phyloP scores from a whole-genome alignment of 495 filamentous ascomycete species.

The Trichoderma virens region DNA sequence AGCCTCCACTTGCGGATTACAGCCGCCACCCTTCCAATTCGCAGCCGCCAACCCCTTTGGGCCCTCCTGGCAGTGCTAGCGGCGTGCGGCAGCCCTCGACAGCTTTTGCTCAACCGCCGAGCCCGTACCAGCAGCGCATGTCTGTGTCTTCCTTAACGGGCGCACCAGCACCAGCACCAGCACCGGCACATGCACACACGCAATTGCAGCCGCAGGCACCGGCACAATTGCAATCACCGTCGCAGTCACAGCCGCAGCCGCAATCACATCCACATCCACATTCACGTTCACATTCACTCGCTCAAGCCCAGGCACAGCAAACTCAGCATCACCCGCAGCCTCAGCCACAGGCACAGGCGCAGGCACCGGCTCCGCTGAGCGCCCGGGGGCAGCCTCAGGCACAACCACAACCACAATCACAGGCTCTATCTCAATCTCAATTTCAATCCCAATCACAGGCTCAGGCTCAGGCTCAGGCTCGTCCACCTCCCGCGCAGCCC shows the following conservation, averaged over 20 bases:
- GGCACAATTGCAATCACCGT: background rate
- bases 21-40: constrained; percentile 42
- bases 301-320: background rate
- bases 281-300: background rate
- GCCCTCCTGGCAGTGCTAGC: constrained; percentile 30
- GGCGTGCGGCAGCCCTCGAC: constrained; percentile 32
- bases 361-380: background rate
- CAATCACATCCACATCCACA: background rate
- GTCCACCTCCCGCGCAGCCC: background rate
- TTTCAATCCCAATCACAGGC: background rate
- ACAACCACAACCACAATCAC: background rate
- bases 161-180: constrained; percentile 18
- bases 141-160: constrained; percentile 28
- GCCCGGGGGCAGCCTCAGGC: background rate
- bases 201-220: constrained; percentile 11
- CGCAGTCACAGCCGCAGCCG: background rate
- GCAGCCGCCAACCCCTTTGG: constrained; percentile 44
- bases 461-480: background rate
- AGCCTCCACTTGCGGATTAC: constrained; percentile 35
- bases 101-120: constrained; percentile 39
- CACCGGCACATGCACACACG: constrained; percentile 18
- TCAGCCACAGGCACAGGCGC: background rate
- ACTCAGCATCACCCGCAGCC: background rate
- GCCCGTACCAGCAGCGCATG: constrained; percentile 46
- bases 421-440: background rate